phyloP scores from a whole-genome alignment of 495 filamentous ascomycete species.

The Melanomma pulvis-pyrius region DNA sequence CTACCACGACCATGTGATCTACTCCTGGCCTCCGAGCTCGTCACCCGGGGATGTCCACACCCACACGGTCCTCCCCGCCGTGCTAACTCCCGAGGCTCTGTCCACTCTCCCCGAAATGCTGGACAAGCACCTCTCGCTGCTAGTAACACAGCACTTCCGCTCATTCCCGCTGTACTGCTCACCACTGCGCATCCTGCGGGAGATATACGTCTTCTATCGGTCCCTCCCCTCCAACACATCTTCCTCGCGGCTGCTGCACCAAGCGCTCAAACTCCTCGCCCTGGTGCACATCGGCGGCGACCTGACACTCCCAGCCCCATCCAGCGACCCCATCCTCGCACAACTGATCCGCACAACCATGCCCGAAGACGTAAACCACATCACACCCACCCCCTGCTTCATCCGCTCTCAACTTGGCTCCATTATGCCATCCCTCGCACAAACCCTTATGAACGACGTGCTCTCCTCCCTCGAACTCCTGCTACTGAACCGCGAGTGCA shows the following conservation, averaged over 20 bases:
- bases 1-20: conserved; percentile 36
- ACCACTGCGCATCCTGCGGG: conserved; percentile 28
- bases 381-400: conserved; percentile 38
- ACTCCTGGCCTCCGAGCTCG: conserved; percentile 34
- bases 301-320: conserved; percentile 20
- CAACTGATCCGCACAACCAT: conserved; percentile 12
- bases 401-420: conserved; percentile 40
- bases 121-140: conserved; percentile 31
- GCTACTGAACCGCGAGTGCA: conserved; percentile 30
- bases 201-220: conserved; percentile 36
- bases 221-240: conserved; percentile 9
- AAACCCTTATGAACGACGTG: conserved; percentile 29
- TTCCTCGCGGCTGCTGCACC: conserved; percentile 26
- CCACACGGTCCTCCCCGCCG: conserved; percentile 37
- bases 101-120: conserved; percentile 17
- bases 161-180: conserved; percentile 36
- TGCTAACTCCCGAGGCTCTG: conserved; percentile 14
- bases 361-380: neutral
- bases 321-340: conserved; percentile 21
- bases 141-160: conserved; percentile 35
- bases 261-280: conserved; percentile 38
- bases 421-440: conserved; percentile 35
- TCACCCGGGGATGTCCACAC: conserved; percentile 5
- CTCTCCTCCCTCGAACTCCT: conserved; percentile 32
- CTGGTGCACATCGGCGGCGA: conserved; percentile 41